Conservation (phyloP, 345 rosid genomes). For the Eucalyptus regnans region DNA sequence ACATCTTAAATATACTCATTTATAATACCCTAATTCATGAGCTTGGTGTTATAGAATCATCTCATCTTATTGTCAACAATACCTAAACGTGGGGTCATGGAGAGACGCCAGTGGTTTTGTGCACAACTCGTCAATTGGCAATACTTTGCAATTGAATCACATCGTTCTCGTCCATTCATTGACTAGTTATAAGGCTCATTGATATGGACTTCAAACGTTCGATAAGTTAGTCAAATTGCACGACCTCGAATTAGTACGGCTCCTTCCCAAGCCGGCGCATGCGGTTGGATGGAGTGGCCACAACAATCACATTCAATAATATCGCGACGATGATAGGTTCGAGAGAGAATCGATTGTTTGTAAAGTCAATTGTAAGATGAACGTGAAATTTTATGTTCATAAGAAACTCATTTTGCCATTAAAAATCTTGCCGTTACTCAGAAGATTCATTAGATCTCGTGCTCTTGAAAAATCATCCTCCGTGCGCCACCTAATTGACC, state of each 20-base stretch:
- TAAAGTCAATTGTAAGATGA: background rate
- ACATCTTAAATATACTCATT: background rate
- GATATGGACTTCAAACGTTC: background rate
- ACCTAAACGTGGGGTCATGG: background rate
- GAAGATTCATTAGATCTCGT: too few relatives aligned
- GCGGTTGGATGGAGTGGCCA: background rate
- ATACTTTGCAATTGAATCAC: background rate
- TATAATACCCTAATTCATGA: background rate
- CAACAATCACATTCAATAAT: background rate
- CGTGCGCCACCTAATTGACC: background rate
- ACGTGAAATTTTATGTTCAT: fast-evolving
- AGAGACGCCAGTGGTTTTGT: background rate
- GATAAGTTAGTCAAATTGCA: background rate
- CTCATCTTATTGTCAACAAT: background rate
- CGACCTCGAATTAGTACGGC: background rate
- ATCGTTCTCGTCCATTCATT: background rate
- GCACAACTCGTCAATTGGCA: background rate
- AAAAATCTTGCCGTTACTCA: background rate
- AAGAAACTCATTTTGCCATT: background rate
- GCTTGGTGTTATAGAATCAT: background rate
- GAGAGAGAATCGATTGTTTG: fast-evolving
- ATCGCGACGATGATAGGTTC: fast-evolving
- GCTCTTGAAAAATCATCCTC: background rate
- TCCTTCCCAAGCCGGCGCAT: fast-evolving
- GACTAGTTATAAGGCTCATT: background rate